Evolutionary conservation across 2,329 filamentous ascomycete species (phyloP).

Genomic region (Diaporthe destruens): DNA sequence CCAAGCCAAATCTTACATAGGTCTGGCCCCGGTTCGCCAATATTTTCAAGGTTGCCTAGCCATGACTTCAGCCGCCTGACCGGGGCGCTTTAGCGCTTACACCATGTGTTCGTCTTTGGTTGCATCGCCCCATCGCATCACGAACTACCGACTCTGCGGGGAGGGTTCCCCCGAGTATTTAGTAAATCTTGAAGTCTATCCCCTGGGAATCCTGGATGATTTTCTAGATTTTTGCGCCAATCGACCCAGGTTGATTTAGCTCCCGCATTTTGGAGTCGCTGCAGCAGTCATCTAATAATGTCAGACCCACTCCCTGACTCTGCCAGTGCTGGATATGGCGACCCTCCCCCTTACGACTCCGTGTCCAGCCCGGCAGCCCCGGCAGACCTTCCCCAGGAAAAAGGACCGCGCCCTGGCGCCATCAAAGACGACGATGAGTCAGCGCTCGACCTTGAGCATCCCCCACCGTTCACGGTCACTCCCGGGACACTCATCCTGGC

Average conservation of each 20-base stretch:
- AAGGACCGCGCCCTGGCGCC: not conserved
- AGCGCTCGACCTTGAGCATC: constrained; percentile 4
- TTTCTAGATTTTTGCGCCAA: not conserved
- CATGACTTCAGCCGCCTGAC: not conserved
- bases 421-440: not conserved
- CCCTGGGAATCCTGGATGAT: no score
- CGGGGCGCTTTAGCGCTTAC: constrained; percentile 7
- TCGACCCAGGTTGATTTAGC: not conserved
- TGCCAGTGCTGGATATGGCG: not conserved
- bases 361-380: not conserved
- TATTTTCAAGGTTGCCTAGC: no score
- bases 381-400: not conserved
- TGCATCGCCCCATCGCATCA: not conserved
- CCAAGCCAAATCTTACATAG: constrained; percentile 7
- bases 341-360: constrained; percentile 12
- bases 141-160: not conserved
- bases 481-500: constrained; percentile 31
- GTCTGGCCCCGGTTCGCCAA: not conserved
- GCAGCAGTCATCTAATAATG: not conserved
- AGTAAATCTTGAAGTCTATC: not conserved
- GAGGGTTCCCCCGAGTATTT: not conserved
- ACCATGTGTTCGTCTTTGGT: not conserved
- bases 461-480: constrained; percentile 34
- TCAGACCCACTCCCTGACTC: constrained; percentile 5
- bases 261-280: not conserved